Conservation (phyloP, 805 yeast genomes). For the Ogataea saltuana region DNA sequence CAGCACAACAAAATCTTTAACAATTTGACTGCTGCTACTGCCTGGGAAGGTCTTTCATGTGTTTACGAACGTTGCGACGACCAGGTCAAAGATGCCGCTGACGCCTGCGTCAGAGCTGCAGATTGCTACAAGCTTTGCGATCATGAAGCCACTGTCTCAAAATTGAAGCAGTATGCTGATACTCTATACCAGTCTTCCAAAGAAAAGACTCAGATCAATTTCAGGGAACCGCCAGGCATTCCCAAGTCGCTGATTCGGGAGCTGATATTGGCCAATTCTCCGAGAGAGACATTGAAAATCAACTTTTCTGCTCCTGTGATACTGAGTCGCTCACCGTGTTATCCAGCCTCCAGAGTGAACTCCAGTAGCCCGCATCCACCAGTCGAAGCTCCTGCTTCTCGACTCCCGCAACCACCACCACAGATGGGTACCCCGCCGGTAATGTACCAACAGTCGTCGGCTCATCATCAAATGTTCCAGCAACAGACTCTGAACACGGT, state of each 20-base stretch:
- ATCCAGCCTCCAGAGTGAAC: not conserved
- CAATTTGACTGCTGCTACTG: conserved; percentile 46
- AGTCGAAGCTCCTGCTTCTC: not conserved
- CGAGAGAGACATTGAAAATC: not conserved
- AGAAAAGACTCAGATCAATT: not conserved
- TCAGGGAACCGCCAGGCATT: conserved; percentile 1
- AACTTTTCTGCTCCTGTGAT: not conserved
- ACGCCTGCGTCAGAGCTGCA: conserved; percentile 56
- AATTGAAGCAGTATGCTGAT: conserved; percentile 46
- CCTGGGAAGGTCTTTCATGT: conserved; percentile 66
- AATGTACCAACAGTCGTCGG: not conserved
- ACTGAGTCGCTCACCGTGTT: too few species aligned
- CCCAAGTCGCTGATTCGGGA: conserved; percentile 2
- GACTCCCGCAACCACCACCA: not conserved
- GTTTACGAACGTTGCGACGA: conserved; percentile 66
- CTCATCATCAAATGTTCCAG: not conserved
- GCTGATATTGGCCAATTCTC: not conserved
- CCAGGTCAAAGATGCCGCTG: conserved; percentile 59
- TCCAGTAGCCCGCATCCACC: not conserved
- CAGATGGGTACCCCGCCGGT: not conserved
- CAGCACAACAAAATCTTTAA: conserved; percentile 43
- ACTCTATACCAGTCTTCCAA: conserved; percentile 26
- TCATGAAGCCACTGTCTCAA: conserved; percentile 42
- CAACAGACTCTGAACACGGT: not conserved
- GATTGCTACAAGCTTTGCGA: conserved; percentile 49